phyloP scores from a whole-genome alignment of 2,329 filamentous ascomycete species.

The Aspergillus melleus region DNA sequence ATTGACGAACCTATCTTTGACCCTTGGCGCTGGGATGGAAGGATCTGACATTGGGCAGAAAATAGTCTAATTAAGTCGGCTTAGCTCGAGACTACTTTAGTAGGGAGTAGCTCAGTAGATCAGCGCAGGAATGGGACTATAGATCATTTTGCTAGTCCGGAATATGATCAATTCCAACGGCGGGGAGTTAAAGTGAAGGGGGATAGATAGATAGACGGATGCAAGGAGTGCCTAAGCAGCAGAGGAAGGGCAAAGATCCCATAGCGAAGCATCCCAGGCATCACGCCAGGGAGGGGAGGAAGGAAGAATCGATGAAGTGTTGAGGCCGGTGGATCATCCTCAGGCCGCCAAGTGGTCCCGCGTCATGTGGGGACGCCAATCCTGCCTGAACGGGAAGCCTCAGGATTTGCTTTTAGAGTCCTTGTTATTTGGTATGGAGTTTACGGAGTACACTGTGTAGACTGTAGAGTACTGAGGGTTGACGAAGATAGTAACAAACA shows the following conservation, averaged over 20 bases:
- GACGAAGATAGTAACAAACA: too few species aligned
- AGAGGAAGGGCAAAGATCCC: neutral
- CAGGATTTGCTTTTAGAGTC: too few species aligned
- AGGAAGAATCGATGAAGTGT: neutral
- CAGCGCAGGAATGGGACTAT: neutral
- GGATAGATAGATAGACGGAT: neutral
- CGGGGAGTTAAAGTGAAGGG: neutral
- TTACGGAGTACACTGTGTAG: too few species aligned
- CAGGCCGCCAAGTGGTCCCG: conserved; percentile 9
- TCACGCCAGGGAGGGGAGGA: neutral
- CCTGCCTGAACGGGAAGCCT: neutral
- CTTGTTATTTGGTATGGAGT: too few species aligned
- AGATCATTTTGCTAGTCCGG: neutral
- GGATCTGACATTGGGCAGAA: conserved; percentile 7
- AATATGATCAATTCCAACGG: neutral
- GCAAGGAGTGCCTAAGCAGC: neutral
- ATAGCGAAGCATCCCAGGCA: neutral
- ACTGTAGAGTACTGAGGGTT: too few species aligned
- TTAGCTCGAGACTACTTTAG: conserved; percentile 6
- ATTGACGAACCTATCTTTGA: conserved; percentile 7
- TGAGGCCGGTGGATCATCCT: conserved; percentile 8
- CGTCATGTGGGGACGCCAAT: conserved; percentile 9
- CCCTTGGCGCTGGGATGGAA: conserved; percentile 3
- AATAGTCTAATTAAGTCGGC: neutral
- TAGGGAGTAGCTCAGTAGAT: conserved; percentile 1